Conservation (phyloP, 2,329 filamentous ascomycete genomes). For the Cytospora mali region DNA sequence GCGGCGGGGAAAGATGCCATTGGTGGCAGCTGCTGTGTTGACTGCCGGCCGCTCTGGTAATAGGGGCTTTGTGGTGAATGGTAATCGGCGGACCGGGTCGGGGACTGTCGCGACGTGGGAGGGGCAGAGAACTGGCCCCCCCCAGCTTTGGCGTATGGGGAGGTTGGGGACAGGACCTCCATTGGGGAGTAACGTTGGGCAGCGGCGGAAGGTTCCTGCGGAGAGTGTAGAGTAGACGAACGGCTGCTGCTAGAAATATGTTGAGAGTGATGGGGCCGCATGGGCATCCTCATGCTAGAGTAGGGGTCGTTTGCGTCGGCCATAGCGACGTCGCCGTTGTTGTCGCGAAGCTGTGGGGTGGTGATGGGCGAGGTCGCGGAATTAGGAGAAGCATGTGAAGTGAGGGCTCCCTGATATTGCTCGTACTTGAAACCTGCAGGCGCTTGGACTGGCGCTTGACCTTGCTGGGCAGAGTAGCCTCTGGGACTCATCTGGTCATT, state of each 20-base stretch:
- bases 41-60: constrained; percentile 55
- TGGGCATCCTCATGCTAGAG: constrained; percentile 81
- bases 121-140: constrained; percentile 56
- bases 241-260: constrained; percentile 59
- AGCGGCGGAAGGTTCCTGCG: constrained; percentile 77
- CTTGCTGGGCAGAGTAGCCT: constrained; percentile 31
- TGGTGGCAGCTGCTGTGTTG: constrained; percentile 70
- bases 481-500: constrained; percentile 37
- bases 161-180: constrained; percentile 81
- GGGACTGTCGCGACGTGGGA: constrained; percentile 71
- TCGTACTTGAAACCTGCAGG: constrained; percentile 68
- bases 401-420: constrained; percentile 58
- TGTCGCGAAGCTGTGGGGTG: constrained; percentile 66
- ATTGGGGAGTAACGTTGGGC: constrained; percentile 95
- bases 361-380: constrained; percentile 61
- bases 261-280: constrained; percentile 77
- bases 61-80: constrained; percentile 45
- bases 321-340: constrained; percentile 80
- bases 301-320: constrained; percentile 83
- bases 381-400: constrained; percentile 42
- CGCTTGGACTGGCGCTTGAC: constrained; percentile 45
- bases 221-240: constrained; percentile 68
- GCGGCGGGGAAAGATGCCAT: constrained; percentile 69
- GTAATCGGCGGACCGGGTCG: constrained; percentile 69
- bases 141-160: constrained; percentile 68